These are phyloP conservation scores for Plasmopara viticola DNA, from an alignment of 352 stramenopile genomes.

Conservation along the genomic window DNA sequence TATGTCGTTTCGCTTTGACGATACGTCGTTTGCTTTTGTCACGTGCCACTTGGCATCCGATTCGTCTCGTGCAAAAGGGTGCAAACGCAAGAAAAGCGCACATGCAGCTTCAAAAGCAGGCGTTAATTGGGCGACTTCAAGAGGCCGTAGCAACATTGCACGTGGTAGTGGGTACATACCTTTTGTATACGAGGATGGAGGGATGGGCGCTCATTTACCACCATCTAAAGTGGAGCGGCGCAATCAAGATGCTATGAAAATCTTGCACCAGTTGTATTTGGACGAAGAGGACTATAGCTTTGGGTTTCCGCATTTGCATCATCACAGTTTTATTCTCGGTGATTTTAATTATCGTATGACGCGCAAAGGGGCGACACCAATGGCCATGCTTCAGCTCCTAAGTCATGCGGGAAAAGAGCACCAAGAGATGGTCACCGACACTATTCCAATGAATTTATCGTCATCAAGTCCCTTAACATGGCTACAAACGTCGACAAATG, in stretches of 20 bases:
- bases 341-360: slow-evolving; percentile 88
- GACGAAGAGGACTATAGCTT: slow-evolving; percentile 82
- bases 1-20: slow-evolving; percentile 83
- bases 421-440: slow-evolving; percentile 10
- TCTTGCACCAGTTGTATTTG: slow-evolving; percentile 75
- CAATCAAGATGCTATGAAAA: slow-evolving; percentile 78
- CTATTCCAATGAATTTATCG: slow-evolving; percentile 14
- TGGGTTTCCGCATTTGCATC: slow-evolving; percentile 70
- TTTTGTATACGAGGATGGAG: slow-evolving; percentile 6
- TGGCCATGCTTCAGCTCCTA: slow-evolving; percentile 52
- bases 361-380: slow-evolving; percentile 37
- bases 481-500: slow-evolving; percentile 22
- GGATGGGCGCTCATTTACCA: slow-evolving; percentile 19
- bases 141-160: slow-evolving; percentile 8
- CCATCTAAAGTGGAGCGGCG: slow-evolving; percentile 70
- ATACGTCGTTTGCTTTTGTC: slow-evolving; percentile 84
- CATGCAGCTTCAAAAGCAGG: slow-evolving; percentile 12
- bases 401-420: slow-evolving; percentile 20
- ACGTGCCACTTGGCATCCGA: slow-evolving; percentile 86
- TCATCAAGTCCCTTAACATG: slow-evolving; percentile 25
- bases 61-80: slow-evolving; percentile 42
- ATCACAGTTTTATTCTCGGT: slow-evolving; percentile 86
- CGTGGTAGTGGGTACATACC: slow-evolving; percentile 21
- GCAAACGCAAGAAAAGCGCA: slow-evolving; percentile 27
- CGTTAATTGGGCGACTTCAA: slow-evolving; percentile 9